Evolutionary conservation across 306 rosid species (phyloP), one percentile per base, ranked within the genome.

Genomic region (Oxytropis ochrocephala): DNA sequence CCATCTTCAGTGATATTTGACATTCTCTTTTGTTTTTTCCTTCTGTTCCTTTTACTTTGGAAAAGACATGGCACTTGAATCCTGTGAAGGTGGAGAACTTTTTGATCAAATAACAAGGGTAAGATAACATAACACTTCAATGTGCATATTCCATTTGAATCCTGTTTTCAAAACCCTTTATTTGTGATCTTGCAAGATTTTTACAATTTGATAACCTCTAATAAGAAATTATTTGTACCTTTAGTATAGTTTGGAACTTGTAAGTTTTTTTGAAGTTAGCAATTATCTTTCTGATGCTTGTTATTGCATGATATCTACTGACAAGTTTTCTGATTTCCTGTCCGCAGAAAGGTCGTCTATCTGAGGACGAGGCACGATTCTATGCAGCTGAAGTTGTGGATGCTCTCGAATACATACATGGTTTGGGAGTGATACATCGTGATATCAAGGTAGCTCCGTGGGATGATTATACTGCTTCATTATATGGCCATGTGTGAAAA

Each of bases 61-160:
- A 75, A 87, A 84, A 95, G 99, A 95, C 75, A 95, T 95, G 99
- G 99, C 97, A 63, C 92, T 95, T 75, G 99, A 95, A 74, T 95
- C 99, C 73, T 95, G 99, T 74, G 99, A 95, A 86, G 99, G 99
- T 38, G 99, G 99, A 77, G 99, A 95, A 57, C 99, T 95, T 74
- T 95, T 95, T 84, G 99, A 95, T 79, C 99, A 91, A 82, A 95
- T 95, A 81, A 87, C 88, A 75, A 89, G 97, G 95, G 99, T 95
- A 85, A 87, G 97, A 79, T 71, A 68, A 51, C 47, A 14, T 39
- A 47, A 51, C 17, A 51, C 47, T 36, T 70, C 14, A 63, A 38
- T 50, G 36, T 44, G 48, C 69, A 21, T 52, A 27, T 39, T 65
- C 76, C 18, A 53, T 64, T 44, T 67, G 60, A n/a, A n/a, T n/a